Base-by-base conservation (phyloP, 768 basidiomycete genomes). In the Pisolithus microcarpus region DNA sequence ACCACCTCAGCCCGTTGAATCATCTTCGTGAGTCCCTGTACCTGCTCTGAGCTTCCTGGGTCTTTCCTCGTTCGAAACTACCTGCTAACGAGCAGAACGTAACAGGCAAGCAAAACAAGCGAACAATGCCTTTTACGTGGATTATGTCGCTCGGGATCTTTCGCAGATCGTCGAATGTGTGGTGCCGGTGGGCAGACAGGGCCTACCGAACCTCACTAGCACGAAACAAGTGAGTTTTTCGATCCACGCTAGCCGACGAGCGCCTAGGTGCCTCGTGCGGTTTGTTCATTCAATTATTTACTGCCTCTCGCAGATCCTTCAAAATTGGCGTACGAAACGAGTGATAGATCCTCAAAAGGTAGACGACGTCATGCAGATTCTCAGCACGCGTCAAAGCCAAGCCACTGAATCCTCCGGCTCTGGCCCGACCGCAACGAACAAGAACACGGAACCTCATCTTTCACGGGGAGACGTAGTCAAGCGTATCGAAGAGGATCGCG, bases 401-500 rank as follows among this genome's bases (percentile, higher is more conserved):
- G 49, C 50, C 1, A 54, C 55, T 42, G 56, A 52, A 47, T 54
- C 52, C 3, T 58, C 56, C 5, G 48, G 49, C 7, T 42, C 52
- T 9, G 53, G 65, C 4, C 47, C 65, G n/a, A 46, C 61, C 1
- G 44, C 58, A 6, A 57, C 68, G 0, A 50, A 23, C 3, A 7
- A 48, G 53, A 2, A 46, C 50, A 26, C 48, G 36, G 61, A 64
- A 7, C 44, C 58, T 0, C 59, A 60, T 34, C 75, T 87, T 45
- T 75, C 82, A 2, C 77, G 79, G 8, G 68, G 71, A n/a, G 90
- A 93, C 47, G 78, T 91, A 26, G 77, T 90, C 61, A 83, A 85
- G 52, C 84, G 91, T 11, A 91, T 95, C 56, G 91, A 95, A 65
- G 91, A 94, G 58, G 92, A 94, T 65, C 75, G 91, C 2, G 92